Evolutionary conservation across 2,329 filamentous ascomycete species (phyloP), one percentile per base, ranked within the genome.

Genomic region (Chaetomium globosum): DNA sequence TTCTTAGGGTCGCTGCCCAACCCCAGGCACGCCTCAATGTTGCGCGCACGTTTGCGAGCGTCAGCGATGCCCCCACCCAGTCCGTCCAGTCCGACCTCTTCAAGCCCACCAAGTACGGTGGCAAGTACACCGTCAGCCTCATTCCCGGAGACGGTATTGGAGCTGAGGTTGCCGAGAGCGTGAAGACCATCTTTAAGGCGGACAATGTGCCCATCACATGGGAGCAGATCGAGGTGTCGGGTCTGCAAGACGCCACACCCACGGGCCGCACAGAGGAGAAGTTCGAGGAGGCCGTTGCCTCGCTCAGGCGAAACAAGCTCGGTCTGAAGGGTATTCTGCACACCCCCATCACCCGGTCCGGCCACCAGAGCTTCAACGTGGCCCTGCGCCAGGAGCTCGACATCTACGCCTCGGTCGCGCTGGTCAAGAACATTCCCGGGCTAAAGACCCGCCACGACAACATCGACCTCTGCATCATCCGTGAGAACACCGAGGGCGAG

Each of bases 401-500:
- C 82, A 98, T 99, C 81, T 99, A 98, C 83, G 95, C 95, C 78
- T 96, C 92, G 72, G 95, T 99, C 78, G 92, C 93, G 76, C 86
- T 98, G 73, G 93, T 99, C 86, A 98, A 98, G 90, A 99, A 99
- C 86, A 98, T 99, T 76, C 95, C 95, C 74, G 95, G 95, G 76
- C 97, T 98, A 85, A 82, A 95, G 82, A 99, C 95, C 70, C 92
- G 95, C 79, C 95, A 99, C 87, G 90, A 96, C 81, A 87, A 95
- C 80, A 92, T 99, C 79, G 95, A 99, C 80, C 88, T 98, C 73
- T 97, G 93, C 88, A 97, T 99, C 81, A 97, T 99, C 82, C 95
- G 95, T 82, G 95, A 99, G 86, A 99, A 99, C 86, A 99, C 95
- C 77, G 95, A 99, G 87, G 95, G 95, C 77, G 95, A 99, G 85